Evolutionary conservation across 805 yeast genomes (phyloP), one percentile per base, ranked within the genome.

Genomic region (Crinitomyces ghanaensis): DNA sequence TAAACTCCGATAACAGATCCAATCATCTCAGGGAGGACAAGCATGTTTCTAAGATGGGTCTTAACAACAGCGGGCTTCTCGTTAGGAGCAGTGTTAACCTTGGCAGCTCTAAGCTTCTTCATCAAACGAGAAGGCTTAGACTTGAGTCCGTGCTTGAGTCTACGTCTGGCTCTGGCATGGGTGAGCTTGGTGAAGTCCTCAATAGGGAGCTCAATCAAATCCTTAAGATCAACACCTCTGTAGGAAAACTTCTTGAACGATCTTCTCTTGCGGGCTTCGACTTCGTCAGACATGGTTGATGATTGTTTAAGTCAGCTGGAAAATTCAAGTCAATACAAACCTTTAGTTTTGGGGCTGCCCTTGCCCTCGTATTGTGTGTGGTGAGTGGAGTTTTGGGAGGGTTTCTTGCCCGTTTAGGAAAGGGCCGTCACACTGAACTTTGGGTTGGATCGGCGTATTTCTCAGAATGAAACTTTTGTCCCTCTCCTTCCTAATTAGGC

Each of bases 1-100:
- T 91, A 91, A 57, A 91, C 81, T 72, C 96, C 96, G 56, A 91
- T 77, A 53, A 88, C 93, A 45, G 96, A 84, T 65, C 98, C 98
- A 59, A 91, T 85, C 98, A 91, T 91, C 77, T 91, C 99, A 71
- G 99, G 99, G 53, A 91, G 91, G 61, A 91, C 65, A 65, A 91
- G 68, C 95, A 86, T 84, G 81, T 86, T 86, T 80, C 98, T 88
- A 67, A 91, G 82, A 72, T 91, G 99, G 55, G 99, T 91, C 81
- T 88, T 91, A 71, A 91, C 97, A 50, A 74, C 70, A 54, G 88
- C 77, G 66, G 99, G 99, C 78, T 88, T 91, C 72, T 91, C 97
- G 64, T 81, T 81, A 59, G 73, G 76, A 19, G 51, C 59, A 41
- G 56, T 50, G 54, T 93, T 76, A 57, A 80, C 71, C 74, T 84